These are phyloP conservation scores for Talaromyces sp. DNA, from an alignment of 2,329 filamentous ascomycete species.

Conservation along the genomic window DNA sequence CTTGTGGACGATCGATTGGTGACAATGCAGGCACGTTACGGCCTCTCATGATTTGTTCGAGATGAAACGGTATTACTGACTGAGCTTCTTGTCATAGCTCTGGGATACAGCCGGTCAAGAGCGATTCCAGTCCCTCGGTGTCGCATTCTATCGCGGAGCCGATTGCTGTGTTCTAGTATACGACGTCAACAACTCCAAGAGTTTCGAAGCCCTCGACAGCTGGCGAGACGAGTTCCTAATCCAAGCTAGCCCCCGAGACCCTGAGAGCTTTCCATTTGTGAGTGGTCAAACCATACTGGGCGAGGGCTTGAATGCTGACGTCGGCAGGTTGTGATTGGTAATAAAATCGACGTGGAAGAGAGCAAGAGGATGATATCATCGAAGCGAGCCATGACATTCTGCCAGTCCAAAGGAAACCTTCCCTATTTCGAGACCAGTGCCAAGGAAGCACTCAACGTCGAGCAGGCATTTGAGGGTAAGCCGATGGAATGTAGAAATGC, in stretches of 20 bases:
- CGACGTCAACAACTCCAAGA: conserved; percentile 99
- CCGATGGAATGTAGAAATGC: not conserved
- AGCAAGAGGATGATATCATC: conserved; percentile 95
- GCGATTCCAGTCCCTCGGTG: conserved; percentile 93
- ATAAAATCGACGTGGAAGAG: conserved; percentile 99
- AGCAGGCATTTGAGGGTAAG: conserved; percentile 76
- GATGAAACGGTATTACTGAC: not conserved
- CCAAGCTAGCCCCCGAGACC: conserved; percentile 92
- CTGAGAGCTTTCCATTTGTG: conserved; percentile 97
- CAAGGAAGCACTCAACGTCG: conserved; percentile 97
- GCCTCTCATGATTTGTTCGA: not conserved
- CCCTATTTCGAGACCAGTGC: conserved; percentile 99
- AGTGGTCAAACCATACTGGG: conserved; percentile 38
- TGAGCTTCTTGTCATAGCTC: conserved; percentile 56
- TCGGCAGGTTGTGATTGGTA: conserved; percentile 81
- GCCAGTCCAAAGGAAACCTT: conserved; percentile 94
- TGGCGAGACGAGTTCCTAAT: conserved; percentile 99
- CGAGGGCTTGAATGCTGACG: not conserved
- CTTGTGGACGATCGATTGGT: conserved; percentile 95
- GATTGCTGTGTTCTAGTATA: conserved; percentile 98
- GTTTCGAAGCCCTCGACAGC: conserved; percentile 95
- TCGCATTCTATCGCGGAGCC: conserved; percentile 95
- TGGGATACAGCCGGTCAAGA: conserved; percentile 99
- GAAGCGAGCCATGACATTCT: conserved; percentile 95
- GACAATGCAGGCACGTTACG: conserved; percentile 80